phyloP scores from a whole-genome alignment of 2,329 filamentous ascomycete genomes.

The Botrytis sinoallii region DNA sequence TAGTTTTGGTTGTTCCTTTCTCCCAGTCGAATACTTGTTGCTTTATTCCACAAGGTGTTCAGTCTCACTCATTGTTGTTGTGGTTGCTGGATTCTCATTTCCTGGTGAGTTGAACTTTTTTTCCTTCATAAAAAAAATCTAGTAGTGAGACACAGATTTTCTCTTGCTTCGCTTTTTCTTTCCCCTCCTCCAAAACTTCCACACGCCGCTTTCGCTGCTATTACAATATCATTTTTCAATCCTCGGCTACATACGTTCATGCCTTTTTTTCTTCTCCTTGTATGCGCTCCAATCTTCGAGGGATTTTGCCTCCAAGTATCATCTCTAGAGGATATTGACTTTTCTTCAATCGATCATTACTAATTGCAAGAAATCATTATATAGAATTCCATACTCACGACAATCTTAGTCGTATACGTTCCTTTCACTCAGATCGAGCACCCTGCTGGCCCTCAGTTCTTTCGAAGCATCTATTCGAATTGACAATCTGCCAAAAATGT shows the following conservation, averaged over 20 bases:
- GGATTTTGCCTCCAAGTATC: neutral
- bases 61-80: neutral
- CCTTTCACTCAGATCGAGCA: constrained; percentile 33
- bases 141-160: constrained; percentile 18
- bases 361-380: constrained; percentile 10
- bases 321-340: neutral
- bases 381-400: constrained; percentile 24
- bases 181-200: neutral
- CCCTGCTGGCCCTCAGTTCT: constrained; percentile 36
- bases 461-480: constrained; percentile 34
- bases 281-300: constrained; percentile 14
- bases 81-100: neutral
- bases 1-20: neutral
- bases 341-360: neutral
- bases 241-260: constrained; percentile 15
- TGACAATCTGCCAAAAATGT: constrained; percentile 46
- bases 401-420: constrained; percentile 36
- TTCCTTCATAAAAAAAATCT: neutral
- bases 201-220: constrained; percentile 18
- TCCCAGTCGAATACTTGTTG: neutral
- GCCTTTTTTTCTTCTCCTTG: neutral
- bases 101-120: constrained; percentile 18
- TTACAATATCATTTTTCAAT: constrained; percentile 16
- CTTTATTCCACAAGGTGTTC: neutral
- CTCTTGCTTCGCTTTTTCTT: constrained; percentile 13